Conservation (phyloP, 1,139 yeast species). For the Trichomonascaceae sp. region DNA sequence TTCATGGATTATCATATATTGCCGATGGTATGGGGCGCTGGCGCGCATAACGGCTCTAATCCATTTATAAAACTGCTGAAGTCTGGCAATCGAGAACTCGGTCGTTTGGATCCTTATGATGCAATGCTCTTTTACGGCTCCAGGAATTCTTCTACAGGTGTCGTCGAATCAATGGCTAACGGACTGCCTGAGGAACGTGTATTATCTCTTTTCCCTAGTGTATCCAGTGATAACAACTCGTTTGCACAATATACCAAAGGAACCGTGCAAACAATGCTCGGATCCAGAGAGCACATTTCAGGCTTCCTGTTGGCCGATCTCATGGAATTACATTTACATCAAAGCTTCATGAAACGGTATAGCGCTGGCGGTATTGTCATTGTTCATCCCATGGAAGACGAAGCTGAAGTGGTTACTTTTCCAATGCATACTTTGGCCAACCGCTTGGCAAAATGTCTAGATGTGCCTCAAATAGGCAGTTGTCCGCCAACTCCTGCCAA, state of each 20-base stretch:
- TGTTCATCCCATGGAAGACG: conserved; percentile 21
- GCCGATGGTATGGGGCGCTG: conserved; percentile 15
- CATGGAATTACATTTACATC: conserved; percentile 26
- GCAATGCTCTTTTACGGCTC: conserved; percentile 15
- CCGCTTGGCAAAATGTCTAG: conserved; percentile 23
- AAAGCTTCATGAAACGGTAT: conserved; percentile 22
- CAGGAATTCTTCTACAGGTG: conserved; percentile 6
- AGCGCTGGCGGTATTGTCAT: conserved; percentile 20
- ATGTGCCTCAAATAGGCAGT: conserved; percentile 9
- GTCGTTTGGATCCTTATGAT: conserved; percentile 13
- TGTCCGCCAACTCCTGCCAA: conserved; percentile 21
- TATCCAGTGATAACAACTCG: conserved; percentile 16
- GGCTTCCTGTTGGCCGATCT: conserved; percentile 15
- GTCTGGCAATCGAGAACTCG: background rate
- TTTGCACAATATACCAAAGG: conserved; percentile 23
- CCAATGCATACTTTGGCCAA: conserved; percentile 24
- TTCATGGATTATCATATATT: conserved; percentile 25
- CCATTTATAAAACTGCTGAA: background rate
- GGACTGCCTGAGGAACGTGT: conserved; percentile 14
- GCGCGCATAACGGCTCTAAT: background rate
- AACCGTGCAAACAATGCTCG: conserved; percentile 17
- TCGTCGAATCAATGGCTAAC: conserved; percentile 14
- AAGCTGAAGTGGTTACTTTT: conserved; percentile 16
- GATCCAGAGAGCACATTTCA: background rate
- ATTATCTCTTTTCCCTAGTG: conserved; percentile 12